These are phyloP conservation scores for Cladophialophora carrionii DNA, from an alignment of 2,329 filamentous ascomycete genomes.

Conservation along the genomic window DNA sequence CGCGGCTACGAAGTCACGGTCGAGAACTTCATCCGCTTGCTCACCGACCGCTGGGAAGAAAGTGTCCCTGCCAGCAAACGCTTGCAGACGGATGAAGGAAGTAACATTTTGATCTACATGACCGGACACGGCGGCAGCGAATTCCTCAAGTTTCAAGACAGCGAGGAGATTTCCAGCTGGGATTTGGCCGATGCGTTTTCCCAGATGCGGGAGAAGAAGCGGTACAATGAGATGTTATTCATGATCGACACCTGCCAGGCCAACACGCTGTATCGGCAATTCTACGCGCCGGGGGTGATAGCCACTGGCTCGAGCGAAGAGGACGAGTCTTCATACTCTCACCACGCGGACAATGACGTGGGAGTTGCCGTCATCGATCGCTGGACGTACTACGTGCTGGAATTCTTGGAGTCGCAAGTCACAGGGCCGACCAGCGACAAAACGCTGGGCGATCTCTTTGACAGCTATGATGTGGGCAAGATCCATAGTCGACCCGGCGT, in stretches of 20 bases:
- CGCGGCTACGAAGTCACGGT: constrained; percentile 97
- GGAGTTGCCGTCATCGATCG: constrained; percentile 97
- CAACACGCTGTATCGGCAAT: constrained; percentile 98
- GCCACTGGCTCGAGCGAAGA: constrained; percentile 95
- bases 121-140: constrained; percentile 97
- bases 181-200: constrained; percentile 96
- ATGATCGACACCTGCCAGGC: constrained; percentile 99
- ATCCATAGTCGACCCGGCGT: constrained; percentile 93
- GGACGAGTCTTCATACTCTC: constrained; percentile 94
- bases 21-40: constrained; percentile 93
- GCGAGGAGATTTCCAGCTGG: constrained; percentile 94
- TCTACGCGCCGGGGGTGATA: constrained; percentile 98
- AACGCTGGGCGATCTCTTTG: constrained; percentile 90
- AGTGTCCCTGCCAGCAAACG: constrained; percentile 95
- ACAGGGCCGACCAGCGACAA: constrained; percentile 83
- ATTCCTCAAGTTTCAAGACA: constrained; percentile 97
- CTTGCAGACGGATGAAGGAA: constrained; percentile 88
- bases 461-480: constrained; percentile 92
- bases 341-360: constrained; percentile 97
- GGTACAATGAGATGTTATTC: constrained; percentile 97
- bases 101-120: constrained; percentile 99
- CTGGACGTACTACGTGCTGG: constrained; percentile 97
- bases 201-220: constrained; percentile 99
- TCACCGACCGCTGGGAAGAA: constrained; percentile 91
- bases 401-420: constrained; percentile 91